A percentile compares a stretch with the other conserved stretches of the same genome.
These are phyloP conservation scores for Clitopilus passeckerianus DNA, from an alignment of 768 basidiomycete genomes.

Conservation along the genomic window DNA sequence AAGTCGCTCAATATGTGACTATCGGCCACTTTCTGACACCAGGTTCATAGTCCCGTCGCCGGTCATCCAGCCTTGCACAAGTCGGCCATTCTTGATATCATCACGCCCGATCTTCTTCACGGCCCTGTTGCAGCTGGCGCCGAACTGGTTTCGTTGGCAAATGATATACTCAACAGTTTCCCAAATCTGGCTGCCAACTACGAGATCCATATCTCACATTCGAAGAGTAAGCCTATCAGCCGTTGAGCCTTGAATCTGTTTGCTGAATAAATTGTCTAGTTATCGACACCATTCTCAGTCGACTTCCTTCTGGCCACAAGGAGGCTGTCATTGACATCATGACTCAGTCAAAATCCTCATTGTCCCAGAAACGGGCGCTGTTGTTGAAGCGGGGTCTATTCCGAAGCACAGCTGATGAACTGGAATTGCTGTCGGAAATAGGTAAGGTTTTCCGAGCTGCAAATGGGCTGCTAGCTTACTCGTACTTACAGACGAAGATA, in stretches of 20 bases:
- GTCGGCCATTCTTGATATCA: conserved; percentile 80
- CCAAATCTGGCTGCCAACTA: conserved; percentile 64
- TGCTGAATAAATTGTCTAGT: conserved; percentile 37
- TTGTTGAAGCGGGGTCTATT: conserved; percentile 67
- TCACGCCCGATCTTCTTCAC: conserved; percentile 62
- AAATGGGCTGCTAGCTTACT: not conserved
- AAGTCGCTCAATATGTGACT: conserved; percentile 5
- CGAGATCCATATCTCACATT: conserved; percentile 77
- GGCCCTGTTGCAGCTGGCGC: conserved; percentile 69
- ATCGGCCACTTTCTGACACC: conserved; percentile 1
- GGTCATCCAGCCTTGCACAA: conserved; percentile 73
- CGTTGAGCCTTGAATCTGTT: not conserved
- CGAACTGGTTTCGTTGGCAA: conserved; percentile 67
- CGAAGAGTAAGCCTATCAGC: conserved; percentile 48
- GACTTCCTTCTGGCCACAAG: conserved; percentile 55
- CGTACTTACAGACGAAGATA: conserved; percentile 45
- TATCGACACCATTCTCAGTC: conserved; percentile 55
- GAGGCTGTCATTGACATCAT: conserved; percentile 60
- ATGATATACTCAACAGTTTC: conserved; percentile 65
- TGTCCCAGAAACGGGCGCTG: conserved; percentile 63
- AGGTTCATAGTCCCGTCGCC: conserved; percentile 44
- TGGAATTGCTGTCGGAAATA: conserved; percentile 64
- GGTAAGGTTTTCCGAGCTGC: conserved; percentile 29
- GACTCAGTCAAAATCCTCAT: conserved; percentile 57
- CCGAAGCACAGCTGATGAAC: conserved; percentile 64